These are phyloP conservation scores for Vanilla planifolia DNA, from an alignment of 106 monocot genomes.

Conservation along the genomic window DNA sequence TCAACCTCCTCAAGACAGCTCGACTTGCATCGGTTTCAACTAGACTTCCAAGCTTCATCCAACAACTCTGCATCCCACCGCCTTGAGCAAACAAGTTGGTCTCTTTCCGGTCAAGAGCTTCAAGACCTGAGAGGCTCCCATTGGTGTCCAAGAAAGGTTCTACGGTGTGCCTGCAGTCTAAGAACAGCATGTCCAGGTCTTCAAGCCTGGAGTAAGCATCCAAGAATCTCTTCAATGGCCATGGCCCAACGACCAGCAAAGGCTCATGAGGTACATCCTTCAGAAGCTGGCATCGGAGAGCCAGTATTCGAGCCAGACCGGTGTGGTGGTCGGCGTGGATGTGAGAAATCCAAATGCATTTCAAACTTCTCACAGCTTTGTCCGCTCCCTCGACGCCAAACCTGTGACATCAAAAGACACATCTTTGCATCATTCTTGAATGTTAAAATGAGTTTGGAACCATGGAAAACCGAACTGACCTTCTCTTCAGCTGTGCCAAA, in stretches of 20 bases:
- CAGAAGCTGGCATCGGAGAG: constrained; percentile 55
- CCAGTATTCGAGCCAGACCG: constrained; percentile 76
- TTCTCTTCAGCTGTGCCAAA: constrained; percentile 87
- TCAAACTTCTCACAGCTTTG: constrained; percentile 62
- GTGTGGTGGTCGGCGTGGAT: constrained; percentile 99
- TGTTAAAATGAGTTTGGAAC: background rate
- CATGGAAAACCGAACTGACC: constrained; percentile 28
- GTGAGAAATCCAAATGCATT: constrained; percentile 90
- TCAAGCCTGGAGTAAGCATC: constrained; percentile 91
- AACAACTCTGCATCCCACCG: constrained; percentile 73
- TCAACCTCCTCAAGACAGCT: constrained; percentile 45
- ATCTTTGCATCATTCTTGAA: background rate
- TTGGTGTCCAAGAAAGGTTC: constrained; percentile 24
- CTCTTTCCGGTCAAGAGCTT: background rate
- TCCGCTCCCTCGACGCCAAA: constrained; percentile 90
- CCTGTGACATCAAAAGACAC: constrained; percentile 27
- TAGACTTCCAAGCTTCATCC: constrained; percentile 54
- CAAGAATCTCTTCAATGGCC: constrained; percentile 72
- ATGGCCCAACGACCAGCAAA: constrained; percentile 84
- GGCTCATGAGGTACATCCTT: constrained; percentile 55
- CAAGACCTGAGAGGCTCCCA: background rate
- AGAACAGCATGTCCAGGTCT: constrained; percentile 86
- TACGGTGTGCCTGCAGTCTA: constrained; percentile 88
- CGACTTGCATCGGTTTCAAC: constrained; percentile 27
- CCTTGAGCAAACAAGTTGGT: constrained; percentile 43